Evolutionary conservation across 768 basidiomycete species (phyloP), one percentile per base, ranked within the genome.

Genomic region (Boletus vermiculosoides): DNA sequence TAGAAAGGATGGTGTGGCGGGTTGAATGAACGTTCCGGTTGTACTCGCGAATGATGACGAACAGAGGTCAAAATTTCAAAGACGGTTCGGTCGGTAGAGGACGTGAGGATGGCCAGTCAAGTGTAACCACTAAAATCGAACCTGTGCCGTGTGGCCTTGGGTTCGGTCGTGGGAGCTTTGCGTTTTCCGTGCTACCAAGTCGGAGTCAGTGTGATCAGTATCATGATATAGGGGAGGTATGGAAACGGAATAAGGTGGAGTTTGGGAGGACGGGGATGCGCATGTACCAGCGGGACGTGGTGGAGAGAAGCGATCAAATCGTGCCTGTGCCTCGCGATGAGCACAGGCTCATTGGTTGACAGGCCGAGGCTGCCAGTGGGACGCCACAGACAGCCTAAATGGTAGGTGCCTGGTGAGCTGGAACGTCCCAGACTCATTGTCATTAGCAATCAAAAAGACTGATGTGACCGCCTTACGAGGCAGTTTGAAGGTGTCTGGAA

Each of bases 381-480:
- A 90, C 72, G 41, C 85, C 61, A 57, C 80, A 83, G 16, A 87
- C 65, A 1, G 87, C 87, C 6, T 6, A 28, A 2, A 87, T 87
- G 50, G 88, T 79, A 1, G 93, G 82, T 9, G 86, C 86, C 31
- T 68, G 63, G 71, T 93, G 91, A 0, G 79, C 75, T 5, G 30
- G 61, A 22, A 80, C 71, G 28, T 78, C 80, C 44, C 78, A 76
- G 2, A 83, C 66, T 5, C 83, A 64, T 4, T 81, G 78, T 72
- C 30, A 9, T 30, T 3, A 3, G 28, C 6, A 30, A 30, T 30
- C 28, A 67, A 92, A 92, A 0, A 84, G 69, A 46, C 91, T 86
- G 47, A 94, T 62, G 51, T 80, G 76, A 16, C 88, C 88, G 61
- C n/a, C n/a, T 94, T 94, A 94, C 4, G 90, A 90, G 0, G 84